These are phyloP conservation scores for Smallanthus sonchifolius DNA, from an alignment of 129 eudicot genomes.

Conservation along the genomic window DNA sequence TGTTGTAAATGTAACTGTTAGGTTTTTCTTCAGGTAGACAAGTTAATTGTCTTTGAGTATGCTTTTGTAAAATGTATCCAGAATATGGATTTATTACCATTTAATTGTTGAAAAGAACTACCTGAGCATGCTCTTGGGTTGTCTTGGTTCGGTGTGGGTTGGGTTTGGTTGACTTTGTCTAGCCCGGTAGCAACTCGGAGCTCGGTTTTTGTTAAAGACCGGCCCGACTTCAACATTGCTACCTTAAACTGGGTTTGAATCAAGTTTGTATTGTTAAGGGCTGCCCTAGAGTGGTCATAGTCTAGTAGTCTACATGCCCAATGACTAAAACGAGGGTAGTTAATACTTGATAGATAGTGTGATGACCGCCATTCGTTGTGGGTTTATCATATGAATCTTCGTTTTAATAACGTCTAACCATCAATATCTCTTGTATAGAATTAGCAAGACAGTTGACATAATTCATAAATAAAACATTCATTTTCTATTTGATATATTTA, in stretches of 20 bases:
- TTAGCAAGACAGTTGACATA: neutral
- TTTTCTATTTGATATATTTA: neutral
- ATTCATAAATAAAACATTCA: neutral
- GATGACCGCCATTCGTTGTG: too few species aligned
- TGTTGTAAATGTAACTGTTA: neutral
- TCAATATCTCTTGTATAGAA: too few species aligned
- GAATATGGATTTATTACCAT: neutral
- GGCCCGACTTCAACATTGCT: neutral
- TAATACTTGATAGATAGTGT: too few species aligned
- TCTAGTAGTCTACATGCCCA: too few species aligned
- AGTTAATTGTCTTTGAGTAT: neutral
- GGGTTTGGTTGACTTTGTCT: neutral
- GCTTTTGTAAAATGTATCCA: slow-evolving; percentile 1
- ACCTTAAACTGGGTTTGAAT: neutral
- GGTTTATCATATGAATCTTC: neutral
- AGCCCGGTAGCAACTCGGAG: neutral
- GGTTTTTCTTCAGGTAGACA: neutral
- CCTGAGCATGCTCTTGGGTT: neutral
- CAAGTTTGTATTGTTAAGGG: neutral
- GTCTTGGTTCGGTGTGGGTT: neutral
- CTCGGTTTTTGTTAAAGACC: neutral
- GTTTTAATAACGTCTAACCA: neutral
- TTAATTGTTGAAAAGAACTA: neutral
- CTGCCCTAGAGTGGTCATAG: neutral
- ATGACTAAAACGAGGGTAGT: too few species aligned